These are phyloP conservation scores for Rhododendron simsii DNA, from an alignment of 148 eudicot genomes.

Conservation along the genomic window DNA sequence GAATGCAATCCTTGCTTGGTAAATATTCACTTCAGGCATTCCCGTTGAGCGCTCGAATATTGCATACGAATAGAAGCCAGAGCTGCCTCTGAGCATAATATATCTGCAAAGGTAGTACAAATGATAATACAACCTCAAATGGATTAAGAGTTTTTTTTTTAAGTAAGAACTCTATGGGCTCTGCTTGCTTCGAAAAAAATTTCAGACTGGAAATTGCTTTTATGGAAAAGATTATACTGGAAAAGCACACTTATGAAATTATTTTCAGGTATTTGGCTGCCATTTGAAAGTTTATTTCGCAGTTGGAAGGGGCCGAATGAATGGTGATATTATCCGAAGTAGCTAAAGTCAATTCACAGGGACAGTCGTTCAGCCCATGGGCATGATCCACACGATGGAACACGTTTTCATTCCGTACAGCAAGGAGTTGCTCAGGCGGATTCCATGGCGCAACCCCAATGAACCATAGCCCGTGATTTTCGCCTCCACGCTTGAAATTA, in stretches of 20 bases:
- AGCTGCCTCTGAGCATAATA: slow-evolving; percentile 42
- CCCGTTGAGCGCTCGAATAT: slow-evolving; percentile 40
- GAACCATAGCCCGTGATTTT: neutral
- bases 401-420: neutral
- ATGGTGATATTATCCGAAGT: neutral
- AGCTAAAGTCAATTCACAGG: neutral
- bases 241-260: neutral
- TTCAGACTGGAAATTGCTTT: neutral
- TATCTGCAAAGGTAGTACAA: slow-evolving; percentile 23
- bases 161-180: neutral
- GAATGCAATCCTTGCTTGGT: slow-evolving; percentile 49
- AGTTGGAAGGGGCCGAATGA: neutral
- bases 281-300: neutral
- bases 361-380: neutral
- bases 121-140: neutral
- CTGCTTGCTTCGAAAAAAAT: neutral
- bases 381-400: neutral
- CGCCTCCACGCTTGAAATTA: neutral
- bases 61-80: slow-evolving; percentile 52
- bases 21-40: slow-evolving; percentile 34
- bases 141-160: neutral
- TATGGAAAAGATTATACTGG: neutral
- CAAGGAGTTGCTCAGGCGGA: neutral
- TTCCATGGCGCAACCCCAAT: neutral
- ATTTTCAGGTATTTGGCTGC: neutral